These are phyloP conservation scores for Globisporangium ultimum DNA, from an alignment of 352 stramenopile species.

Conservation along the genomic window DNA sequence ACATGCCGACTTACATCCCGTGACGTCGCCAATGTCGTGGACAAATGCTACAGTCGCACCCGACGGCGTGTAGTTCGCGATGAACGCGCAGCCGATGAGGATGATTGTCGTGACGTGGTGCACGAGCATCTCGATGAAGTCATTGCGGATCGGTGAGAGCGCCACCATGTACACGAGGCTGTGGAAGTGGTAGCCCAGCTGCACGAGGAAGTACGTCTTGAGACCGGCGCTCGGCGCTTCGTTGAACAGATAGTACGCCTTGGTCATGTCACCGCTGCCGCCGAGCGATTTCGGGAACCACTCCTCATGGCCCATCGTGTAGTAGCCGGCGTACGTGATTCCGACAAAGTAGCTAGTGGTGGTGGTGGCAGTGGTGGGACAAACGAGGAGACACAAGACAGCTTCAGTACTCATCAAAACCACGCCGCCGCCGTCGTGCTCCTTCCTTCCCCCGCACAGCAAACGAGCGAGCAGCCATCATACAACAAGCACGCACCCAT, in stretches of 20 bases:
- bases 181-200: slow-evolving; percentile 58
- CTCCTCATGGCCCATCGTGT: slow-evolving; percentile 36
- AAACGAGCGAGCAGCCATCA: no score
- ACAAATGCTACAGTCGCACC: slow-evolving; percentile 49
- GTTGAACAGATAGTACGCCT: slow-evolving; percentile 27
- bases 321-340: slow-evolving; percentile 41
- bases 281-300: slow-evolving; percentile 42
- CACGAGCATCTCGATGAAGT: slow-evolving; percentile 60
- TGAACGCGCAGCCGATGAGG: slow-evolving; percentile 39
- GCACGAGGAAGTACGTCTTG: slow-evolving; percentile 48
- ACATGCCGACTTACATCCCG: slow-evolving; percentile 31
- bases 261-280: slow-evolving; percentile 27
- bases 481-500: no score
- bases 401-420: no score
- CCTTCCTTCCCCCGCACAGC: no score
- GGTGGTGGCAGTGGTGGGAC: no score
- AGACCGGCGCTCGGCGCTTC: slow-evolving; percentile 29
- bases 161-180: slow-evolving; percentile 51
- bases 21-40: slow-evolving; percentile 51
- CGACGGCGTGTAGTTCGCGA: slow-evolving; percentile 43
- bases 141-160: slow-evolving; percentile 53
- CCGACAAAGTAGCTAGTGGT: slow-evolving; percentile 40
- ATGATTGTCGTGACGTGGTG: slow-evolving; percentile 55
- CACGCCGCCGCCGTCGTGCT: no score
- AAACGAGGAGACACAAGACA: no score